These are phyloP conservation scores for Rhizophagus clarus DNA, from an alignment of 192 early-diverging fungal species.

Conservation along the genomic window DNA sequence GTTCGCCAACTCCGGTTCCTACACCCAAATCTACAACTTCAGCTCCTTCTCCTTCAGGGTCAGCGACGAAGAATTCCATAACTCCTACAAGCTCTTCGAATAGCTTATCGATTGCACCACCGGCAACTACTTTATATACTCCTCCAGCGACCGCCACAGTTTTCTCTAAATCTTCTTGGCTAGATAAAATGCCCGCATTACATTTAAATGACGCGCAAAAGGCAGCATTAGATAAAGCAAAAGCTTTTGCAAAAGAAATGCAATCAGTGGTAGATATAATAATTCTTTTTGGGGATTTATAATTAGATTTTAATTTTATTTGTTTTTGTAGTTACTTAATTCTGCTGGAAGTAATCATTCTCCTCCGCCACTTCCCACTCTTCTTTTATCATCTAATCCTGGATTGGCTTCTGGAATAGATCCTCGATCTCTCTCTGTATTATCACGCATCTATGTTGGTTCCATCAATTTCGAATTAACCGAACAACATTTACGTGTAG, in stretches of 20 bases:
- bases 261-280: slow-evolving; percentile 32
- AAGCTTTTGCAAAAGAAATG: slow-evolving; percentile 34
- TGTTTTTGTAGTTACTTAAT: slow-evolving; percentile 29
- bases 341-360: slow-evolving; percentile 23
- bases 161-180: slow-evolving; percentile 12
- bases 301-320: background rate
- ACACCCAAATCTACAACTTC: slow-evolving; percentile 18
- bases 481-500: slow-evolving; percentile 74
- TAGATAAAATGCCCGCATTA: slow-evolving; percentile 7
- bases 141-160: background rate
- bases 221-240: slow-evolving; percentile 33
- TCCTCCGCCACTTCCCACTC: slow-evolving; percentile 22
- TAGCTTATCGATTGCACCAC: background rate
- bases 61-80: background rate
- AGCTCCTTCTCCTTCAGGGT: background rate
- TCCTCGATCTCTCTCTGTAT: slow-evolving; percentile 37
- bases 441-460: slow-evolving; percentile 71
- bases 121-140: slow-evolving; percentile 1
- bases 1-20: background rate
- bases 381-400: slow-evolving; percentile 33
- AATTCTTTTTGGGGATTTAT: background rate
- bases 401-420: slow-evolving; percentile 37
- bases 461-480: slow-evolving; percentile 86
- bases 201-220: slow-evolving; percentile 36
- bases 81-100: background rate